These are phyloP conservation scores for Mycosarcoma maydis DNA, from an alignment of 1,284 basidiomycete species.

Conservation along the genomic window DNA sequence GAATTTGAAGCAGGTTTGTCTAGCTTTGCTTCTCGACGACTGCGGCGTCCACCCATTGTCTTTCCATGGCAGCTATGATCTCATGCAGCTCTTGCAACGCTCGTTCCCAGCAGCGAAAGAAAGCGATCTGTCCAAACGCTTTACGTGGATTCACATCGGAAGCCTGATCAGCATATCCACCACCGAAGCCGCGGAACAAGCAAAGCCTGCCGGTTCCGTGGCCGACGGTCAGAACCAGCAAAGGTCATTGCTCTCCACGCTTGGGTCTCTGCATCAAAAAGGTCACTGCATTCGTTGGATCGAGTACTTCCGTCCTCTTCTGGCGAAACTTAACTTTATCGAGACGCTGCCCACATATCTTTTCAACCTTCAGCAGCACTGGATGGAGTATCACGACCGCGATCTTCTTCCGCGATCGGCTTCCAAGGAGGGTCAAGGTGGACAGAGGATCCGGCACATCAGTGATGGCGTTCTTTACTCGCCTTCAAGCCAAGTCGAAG, in stretches of 20 bases:
- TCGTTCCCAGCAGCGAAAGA: not conserved
- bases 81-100: not conserved
- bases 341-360: constrained; percentile 33
- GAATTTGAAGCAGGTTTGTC: constrained; percentile 10
- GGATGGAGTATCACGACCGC: constrained; percentile 54
- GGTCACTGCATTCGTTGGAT: constrained; percentile 34
- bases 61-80: not conserved
- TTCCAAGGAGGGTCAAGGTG: not conserved
- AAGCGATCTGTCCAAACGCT: not conserved
- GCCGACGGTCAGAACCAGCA: constrained; percentile 2
- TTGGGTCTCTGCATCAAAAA: constrained; percentile 19
- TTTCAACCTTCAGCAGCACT: constrained; percentile 37
- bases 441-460: too few species aligned
- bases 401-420: constrained; percentile 21
- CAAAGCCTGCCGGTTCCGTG: not conserved
- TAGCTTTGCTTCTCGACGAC: constrained; percentile 16
- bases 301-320: constrained; percentile 24
- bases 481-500: not conserved
- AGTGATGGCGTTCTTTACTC: too few species aligned
- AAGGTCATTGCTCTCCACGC: constrained; percentile 2
- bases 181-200: not conserved
- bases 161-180: not conserved
- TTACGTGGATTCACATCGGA: constrained; percentile 7
- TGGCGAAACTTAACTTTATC: constrained; percentile 11
- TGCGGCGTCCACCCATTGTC: constrained; percentile 10